phyloP scores from a whole-genome alignment of 352 stramenopile genomes.

The Phytophthora agathidicida region DNA sequence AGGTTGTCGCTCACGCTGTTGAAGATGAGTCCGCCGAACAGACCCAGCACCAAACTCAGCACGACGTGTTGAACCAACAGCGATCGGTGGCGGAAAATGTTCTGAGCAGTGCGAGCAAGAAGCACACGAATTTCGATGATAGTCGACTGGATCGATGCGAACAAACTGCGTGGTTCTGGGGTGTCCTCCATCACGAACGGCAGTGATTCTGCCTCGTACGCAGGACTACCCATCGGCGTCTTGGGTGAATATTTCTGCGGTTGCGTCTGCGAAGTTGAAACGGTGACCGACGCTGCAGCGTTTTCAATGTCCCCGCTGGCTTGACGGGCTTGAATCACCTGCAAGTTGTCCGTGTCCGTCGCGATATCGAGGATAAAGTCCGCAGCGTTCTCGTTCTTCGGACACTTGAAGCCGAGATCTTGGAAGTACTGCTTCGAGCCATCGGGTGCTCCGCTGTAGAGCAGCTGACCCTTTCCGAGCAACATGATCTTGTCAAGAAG shows the following conservation, averaged over 20 bases:
- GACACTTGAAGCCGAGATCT: slow-evolving; percentile 62
- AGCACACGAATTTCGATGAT: slow-evolving; percentile 68
- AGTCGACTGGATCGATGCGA: slow-evolving; percentile 44
- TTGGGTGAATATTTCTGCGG: slow-evolving; percentile 14
- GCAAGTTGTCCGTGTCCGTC: slow-evolving; percentile 56
- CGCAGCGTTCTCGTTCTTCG: slow-evolving; percentile 72
- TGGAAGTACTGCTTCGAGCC: slow-evolving; percentile 59
- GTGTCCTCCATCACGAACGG: slow-evolving; percentile 61
- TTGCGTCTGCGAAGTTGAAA: slow-evolving; percentile 1
- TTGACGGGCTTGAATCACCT: too few species aligned
- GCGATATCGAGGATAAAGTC: slow-evolving; percentile 80
- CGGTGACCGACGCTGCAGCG: too few species aligned
- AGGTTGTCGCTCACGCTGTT: slow-evolving; percentile 77
- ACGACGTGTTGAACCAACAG: slow-evolving; percentile 64
- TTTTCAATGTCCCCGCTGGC: too few species aligned
- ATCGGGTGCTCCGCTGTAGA: slow-evolving; percentile 54
- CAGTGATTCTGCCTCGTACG: slow-evolving; percentile 38
- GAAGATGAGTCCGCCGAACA: slow-evolving; percentile 73
- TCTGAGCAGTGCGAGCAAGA: slow-evolving; percentile 62
- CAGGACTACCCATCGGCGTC: slow-evolving; percentile 35
- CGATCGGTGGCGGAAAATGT: slow-evolving; percentile 68
- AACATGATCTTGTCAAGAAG: slow-evolving; percentile 90
- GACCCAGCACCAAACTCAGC: slow-evolving; percentile 52
- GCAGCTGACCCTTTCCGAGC: slow-evolving; percentile 73
- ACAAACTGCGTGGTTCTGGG: too few species aligned